Evolutionary conservation across 2,329 filamentous ascomycete species (phyloP).

Genomic region (Seiridium unicorne): DNA sequence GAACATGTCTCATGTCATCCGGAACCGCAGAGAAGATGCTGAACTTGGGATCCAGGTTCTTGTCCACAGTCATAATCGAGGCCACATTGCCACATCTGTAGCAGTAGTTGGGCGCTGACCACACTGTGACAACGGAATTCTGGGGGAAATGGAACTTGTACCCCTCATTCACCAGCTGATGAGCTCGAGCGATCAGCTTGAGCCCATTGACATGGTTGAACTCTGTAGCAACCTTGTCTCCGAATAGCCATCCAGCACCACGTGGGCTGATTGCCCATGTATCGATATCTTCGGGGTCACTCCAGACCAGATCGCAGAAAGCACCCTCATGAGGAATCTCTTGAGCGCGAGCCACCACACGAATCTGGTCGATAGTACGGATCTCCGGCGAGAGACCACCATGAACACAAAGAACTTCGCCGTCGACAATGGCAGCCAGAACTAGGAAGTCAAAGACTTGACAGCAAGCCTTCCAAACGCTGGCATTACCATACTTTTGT

Average conservation of each 20-base stretch:
- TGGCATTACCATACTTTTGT: slow-evolving; percentile 96
- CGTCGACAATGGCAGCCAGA: slow-evolving; percentile 93
- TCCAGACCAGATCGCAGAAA: slow-evolving; percentile 98
- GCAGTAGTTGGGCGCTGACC: slow-evolving; percentile 96
- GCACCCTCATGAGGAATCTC: slow-evolving; percentile 98
- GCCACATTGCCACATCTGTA: slow-evolving; percentile 96
- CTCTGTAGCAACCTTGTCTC: slow-evolving; percentile 94
- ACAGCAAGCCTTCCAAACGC: slow-evolving; percentile 99
- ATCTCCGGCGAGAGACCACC: slow-evolving; percentile 88
- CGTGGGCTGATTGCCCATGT: slow-evolving; percentile 94
- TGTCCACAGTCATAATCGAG: slow-evolving; percentile 89
- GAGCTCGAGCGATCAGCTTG: slow-evolving; percentile 93
- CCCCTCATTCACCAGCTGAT: slow-evolving; percentile 96
- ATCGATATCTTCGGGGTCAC: slow-evolving; percentile 93
- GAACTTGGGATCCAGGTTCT: slow-evolving; percentile 85
- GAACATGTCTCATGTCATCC: slow-evolving; percentile 78
- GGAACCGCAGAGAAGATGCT: slow-evolving; percentile 90
- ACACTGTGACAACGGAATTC: slow-evolving; percentile 95
- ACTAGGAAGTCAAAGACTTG: slow-evolving; percentile 99
- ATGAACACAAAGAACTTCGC: slow-evolving; percentile 97
- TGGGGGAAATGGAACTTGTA: slow-evolving; percentile 98
- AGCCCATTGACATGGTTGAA: slow-evolving; percentile 97
- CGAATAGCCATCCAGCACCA: slow-evolving; percentile 97
- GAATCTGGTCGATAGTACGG: slow-evolving; percentile 97
- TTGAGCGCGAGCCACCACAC: slow-evolving; percentile 94